These are phyloP conservation scores for Thelonectria discophora DNA, from an alignment of 2,329 filamentous ascomycete genomes.

Conservation along the genomic window DNA sequence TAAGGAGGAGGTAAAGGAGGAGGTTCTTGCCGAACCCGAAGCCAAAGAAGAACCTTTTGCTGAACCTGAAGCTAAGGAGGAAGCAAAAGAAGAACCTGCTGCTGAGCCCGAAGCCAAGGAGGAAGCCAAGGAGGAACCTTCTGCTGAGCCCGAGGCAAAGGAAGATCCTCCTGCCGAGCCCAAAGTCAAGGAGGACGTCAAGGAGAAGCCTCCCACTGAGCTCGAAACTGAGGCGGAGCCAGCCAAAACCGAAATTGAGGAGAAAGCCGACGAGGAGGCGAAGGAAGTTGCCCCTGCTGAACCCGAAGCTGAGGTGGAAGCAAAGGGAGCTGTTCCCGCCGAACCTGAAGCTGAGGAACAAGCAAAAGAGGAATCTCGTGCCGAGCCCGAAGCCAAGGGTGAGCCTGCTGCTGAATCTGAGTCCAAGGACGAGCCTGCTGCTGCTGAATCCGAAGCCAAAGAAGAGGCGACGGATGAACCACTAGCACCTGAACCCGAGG, in stretches of 20 bases:
- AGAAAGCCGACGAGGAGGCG: constrained; percentile 1
- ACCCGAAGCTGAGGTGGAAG: not conserved
- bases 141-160: not conserved
- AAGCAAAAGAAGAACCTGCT: not conserved
- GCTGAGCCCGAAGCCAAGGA: constrained; percentile 6
- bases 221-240: constrained; percentile 15
- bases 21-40: not conserved
- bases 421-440: not conserved
- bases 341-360: no score
- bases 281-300: constrained; percentile 15
- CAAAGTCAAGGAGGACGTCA: no score
- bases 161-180: not conserved
- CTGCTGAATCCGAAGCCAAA: not conserved
- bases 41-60: not conserved
- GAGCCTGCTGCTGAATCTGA: constrained; percentile 6
- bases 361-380: not conserved
- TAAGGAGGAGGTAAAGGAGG: not conserved
- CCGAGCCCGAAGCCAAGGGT: not conserved
- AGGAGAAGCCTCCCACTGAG: constrained; percentile 13
- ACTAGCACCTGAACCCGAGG: not conserved
- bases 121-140: not conserved
- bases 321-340: not conserved
- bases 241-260: constrained; percentile 10
- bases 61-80: constrained; percentile 7
- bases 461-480: not conserved